phyloP scores from a whole-genome alignment of 441 rosid genomes.

The Erodium texanum region DNA sequence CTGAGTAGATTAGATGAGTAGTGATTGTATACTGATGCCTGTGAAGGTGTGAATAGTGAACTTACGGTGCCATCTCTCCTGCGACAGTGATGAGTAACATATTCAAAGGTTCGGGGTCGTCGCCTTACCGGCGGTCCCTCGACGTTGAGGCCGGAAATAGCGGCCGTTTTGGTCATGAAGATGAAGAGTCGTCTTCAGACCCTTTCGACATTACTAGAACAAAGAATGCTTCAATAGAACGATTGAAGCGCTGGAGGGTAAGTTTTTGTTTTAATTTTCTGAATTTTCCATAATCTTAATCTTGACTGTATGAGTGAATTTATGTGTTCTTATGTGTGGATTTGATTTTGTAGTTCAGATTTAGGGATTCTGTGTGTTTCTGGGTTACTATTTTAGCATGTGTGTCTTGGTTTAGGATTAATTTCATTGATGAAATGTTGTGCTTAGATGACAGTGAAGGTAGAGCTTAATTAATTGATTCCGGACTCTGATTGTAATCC shows the following conservation, averaged over 20 bases:
- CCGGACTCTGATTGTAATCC: no score
- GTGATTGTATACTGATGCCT: no score
- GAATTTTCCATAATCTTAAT: no score
- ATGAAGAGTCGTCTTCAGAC: constrained; percentile 20
- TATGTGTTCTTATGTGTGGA: not conserved
- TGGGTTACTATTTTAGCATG: not conserved
- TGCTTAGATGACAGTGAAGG: not conserved
- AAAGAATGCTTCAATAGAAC: constrained; percentile 41
- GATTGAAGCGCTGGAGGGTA: constrained; percentile 68
- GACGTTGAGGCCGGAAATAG: constrained; percentile 42
- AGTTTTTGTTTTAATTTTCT: constrained; percentile 7
- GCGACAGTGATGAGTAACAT: constrained; percentile 35
- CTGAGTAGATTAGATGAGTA: no score
- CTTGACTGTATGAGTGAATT: not conserved
- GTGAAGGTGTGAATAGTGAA: no score
- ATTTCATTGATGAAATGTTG: not conserved
- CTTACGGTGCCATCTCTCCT: constrained; percentile 52
- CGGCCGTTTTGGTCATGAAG: constrained; percentile 12
- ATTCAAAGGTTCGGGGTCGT: constrained; percentile 32
- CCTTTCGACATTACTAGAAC: constrained; percentile 43
- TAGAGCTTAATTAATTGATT: no score
- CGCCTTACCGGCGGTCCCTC: constrained; percentile 17
- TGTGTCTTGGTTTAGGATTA: not conserved
- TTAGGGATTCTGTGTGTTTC: not conserved
- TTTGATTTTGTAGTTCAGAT: not conserved